Percentiles rank a stretch among this genome's conserved stretches.
Conservation (phyloP, 257 asterid genomes). For the Nicotiana paniculata region DNA sequence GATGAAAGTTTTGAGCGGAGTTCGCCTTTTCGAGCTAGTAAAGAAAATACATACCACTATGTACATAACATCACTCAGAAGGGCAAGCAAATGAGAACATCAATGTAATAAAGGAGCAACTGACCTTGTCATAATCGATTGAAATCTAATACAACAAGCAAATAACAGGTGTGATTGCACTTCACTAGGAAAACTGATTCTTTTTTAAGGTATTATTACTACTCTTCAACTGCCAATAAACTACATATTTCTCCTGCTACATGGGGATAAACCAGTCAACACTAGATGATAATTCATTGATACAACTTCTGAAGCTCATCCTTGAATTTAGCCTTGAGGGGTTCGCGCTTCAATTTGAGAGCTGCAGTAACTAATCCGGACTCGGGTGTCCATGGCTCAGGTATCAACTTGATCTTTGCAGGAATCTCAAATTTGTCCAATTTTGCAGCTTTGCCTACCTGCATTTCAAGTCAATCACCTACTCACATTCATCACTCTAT, state of each 20-base stretch:
- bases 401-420: constrained; percentile 66
- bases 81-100: background rate
- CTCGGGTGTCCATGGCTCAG: constrained; percentile 95
- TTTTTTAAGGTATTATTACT: background rate
- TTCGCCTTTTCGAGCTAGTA: too few species aligned
- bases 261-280: background rate
- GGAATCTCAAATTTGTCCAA: constrained; percentile 81
- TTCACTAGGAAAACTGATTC: background rate
- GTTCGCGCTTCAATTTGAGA: constrained; percentile 82
- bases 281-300: constrained; percentile 29
- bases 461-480: constrained; percentile 7
- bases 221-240: background rate
- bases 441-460: constrained; percentile 66
- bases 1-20: too few species aligned
- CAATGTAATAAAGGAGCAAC: background rate
- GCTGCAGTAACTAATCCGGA: constrained; percentile 92
- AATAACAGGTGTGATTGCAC: background rate
- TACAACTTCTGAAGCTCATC: constrained; percentile 60
- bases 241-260: background rate
- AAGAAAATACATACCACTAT: background rate
- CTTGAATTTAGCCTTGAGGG: constrained; percentile 53
- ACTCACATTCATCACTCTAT: background rate
- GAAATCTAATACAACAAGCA: background rate
- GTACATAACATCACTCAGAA: background rate
- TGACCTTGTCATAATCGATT: background rate